A percentile compares a stretch with the other conserved stretches of the same genome.
These are phyloP conservation scores for Capsicum rhomboideum DNA, from an alignment of 257 asterid genomes.

Conservation along the genomic window DNA sequence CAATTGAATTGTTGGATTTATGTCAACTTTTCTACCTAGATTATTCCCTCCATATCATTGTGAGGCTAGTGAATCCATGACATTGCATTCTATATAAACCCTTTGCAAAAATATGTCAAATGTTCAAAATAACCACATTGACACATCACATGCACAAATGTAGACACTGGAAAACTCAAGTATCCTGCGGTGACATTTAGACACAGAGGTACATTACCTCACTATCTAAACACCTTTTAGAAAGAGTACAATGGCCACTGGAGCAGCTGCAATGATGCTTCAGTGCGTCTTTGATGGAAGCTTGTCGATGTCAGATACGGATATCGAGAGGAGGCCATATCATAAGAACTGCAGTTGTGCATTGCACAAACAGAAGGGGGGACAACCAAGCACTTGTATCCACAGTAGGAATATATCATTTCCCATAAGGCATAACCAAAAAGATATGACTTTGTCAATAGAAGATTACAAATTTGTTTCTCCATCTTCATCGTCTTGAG, in stretches of 20 bases:
- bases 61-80: not conserved
- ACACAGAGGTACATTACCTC: not conserved
- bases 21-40: not conserved
- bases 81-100: not conserved
- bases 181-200: not conserved
- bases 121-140: not conserved
- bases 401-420: conserved; percentile 11
- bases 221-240: not conserved
- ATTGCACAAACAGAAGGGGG: conserved; percentile 20
- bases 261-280: conserved; percentile 18
- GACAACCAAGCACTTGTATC: conserved; percentile 9
- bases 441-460: not conserved
- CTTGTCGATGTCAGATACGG: conserved; percentile 25
- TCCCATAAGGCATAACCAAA: not conserved
- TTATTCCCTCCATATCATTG: not conserved
- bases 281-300: conserved; percentile 25
- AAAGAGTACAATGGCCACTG: not conserved
- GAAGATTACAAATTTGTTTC: not conserved
- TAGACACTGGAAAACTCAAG: not conserved
- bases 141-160: not conserved
- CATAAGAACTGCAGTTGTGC: conserved; percentile 37
- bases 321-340: conserved; percentile 31
- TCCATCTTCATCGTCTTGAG: not conserved
- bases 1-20: not conserved
- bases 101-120: not conserved